phyloP scores from a whole-genome alignment of 805 yeast species.

The Ogataea henricii region DNA sequence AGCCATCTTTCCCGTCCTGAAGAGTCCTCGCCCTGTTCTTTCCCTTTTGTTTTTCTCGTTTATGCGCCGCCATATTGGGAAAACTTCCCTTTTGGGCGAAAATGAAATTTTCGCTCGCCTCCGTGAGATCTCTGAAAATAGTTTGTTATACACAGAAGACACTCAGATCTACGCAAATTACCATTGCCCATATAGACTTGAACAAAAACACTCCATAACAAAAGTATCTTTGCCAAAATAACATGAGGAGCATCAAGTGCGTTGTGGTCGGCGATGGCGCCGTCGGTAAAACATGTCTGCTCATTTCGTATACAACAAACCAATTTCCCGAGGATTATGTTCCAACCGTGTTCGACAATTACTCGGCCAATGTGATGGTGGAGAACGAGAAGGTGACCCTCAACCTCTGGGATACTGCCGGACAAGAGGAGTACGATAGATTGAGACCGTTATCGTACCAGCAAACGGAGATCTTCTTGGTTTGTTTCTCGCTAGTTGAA shows the following conservation, averaged over 20 bases:
- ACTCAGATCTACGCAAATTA: not conserved
- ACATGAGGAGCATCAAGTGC: constrained; percentile 60
- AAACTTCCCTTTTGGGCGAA: constrained; percentile 13
- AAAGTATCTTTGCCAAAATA: not conserved
- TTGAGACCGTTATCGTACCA: constrained; percentile 89
- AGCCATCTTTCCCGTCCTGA: not conserved
- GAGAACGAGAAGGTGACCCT: constrained; percentile 81
- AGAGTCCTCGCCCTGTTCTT: not conserved
- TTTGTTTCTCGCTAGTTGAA: constrained; percentile 82
- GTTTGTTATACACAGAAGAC: not conserved
- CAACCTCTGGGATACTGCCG: constrained; percentile 96
- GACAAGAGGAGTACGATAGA: constrained; percentile 90
- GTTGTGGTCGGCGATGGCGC: constrained; percentile 97
- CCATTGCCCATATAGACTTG: not conserved
- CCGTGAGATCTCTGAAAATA: constrained; percentile 7
- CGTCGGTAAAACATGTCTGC: constrained; percentile 88
- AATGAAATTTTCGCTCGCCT: constrained; percentile 9
- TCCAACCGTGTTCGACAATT: constrained; percentile 93
- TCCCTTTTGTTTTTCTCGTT: not conserved
- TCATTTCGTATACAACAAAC: constrained; percentile 87
- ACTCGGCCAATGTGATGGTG: constrained; percentile 81
- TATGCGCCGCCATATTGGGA: constrained; percentile 2
- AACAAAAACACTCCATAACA: not conserved
- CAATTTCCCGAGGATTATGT: constrained; percentile 92
- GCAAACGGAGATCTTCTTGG: constrained; percentile 84